Base-by-base conservation (phyloP, 805 yeast genomes). In the Ogataea haglerorum region DNA sequence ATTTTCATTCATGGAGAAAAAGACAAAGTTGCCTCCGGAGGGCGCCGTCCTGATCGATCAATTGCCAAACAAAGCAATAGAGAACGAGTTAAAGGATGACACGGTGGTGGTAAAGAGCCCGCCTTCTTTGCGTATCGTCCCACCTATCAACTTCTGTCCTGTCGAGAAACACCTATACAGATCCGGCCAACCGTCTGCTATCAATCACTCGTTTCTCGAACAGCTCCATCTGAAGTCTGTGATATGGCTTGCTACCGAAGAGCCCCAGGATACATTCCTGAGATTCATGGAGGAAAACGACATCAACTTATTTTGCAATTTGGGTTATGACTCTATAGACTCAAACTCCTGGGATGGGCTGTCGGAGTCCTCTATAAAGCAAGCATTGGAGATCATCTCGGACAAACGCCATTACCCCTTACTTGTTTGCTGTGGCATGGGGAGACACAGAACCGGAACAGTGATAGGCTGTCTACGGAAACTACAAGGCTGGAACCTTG, bases 391-490 rank as follows among this genome's bases (percentile, higher is more conserved):
- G 46, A 72, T 88, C 24, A 84, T 91, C 14, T 76, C 82, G 31
- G 76, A 86, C 52, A 74, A 73, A 47, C 72, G 76, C n/a, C 78
- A 80, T 58, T 86, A 87, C 55, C 98, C 99, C 0, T 54, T 93
- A 46, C 67, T 93, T 36, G 90, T 90, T 4, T 93, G 98, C 61
- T 93, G 98, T 55, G 96, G 97, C 10, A 93, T 93, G 99, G 99
- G 99, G 0, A 71, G 99, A 51, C 99, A 91, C 62, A 72, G 99
- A 49, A 90, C 98, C 0, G 99, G 99, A 1, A 90, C 98, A 0
- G 96, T 93, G 3, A 79, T 93, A 45, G 99, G 99, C 1, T 91
- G 99, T 61, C 67, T 91, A 34, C 69, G 99, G 48, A 73, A 96
- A 45, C 67, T 93, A 14, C 97, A 93, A 70, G 91, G 95, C n/a